Evolutionary conservation across 1,139 yeast genomes (phyloP).

Genomic region (Blastobotrys buckinghamii): DNA sequence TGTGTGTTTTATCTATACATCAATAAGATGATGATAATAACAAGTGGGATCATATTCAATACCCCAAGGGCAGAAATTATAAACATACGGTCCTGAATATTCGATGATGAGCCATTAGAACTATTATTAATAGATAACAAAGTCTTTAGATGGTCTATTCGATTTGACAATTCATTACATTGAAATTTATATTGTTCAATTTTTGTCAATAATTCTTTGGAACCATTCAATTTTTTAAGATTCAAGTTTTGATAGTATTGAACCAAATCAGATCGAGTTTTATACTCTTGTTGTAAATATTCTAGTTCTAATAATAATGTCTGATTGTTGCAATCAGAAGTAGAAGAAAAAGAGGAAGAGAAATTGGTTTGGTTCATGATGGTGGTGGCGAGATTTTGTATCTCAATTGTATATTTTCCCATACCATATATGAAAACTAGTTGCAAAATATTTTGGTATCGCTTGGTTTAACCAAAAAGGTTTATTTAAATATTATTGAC

Average conservation of each 20-base stretch:
- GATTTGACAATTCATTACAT: background rate
- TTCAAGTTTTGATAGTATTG: background rate
- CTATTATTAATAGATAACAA: background rate
- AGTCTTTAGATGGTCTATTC: background rate
- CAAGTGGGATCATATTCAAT: background rate
- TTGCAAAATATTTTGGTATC: background rate
- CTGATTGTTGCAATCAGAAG: background rate
- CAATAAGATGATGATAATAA: background rate
- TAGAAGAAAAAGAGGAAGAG: background rate
- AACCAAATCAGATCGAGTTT: background rate
- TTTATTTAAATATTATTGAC: too few species aligned
- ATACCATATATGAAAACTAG: background rate
- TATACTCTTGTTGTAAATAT: slow-evolving; percentile 3
- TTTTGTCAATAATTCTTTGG: background rate
- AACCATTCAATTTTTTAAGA: background rate
- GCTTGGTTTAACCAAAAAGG: too few species aligned
- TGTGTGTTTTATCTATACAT: background rate
- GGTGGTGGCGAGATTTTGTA: background rate
- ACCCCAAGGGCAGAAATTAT: background rate
- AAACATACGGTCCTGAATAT: background rate
- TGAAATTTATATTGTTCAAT: slow-evolving; percentile 1
- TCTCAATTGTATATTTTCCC: background rate
- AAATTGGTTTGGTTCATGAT: background rate
- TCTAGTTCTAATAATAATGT: background rate
- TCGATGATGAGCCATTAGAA: background rate